Evolutionary conservation across 495 filamentous ascomycete species (phyloP), one percentile per base, ranked within the genome.

Genomic region (Penicillium odoratum): DNA sequence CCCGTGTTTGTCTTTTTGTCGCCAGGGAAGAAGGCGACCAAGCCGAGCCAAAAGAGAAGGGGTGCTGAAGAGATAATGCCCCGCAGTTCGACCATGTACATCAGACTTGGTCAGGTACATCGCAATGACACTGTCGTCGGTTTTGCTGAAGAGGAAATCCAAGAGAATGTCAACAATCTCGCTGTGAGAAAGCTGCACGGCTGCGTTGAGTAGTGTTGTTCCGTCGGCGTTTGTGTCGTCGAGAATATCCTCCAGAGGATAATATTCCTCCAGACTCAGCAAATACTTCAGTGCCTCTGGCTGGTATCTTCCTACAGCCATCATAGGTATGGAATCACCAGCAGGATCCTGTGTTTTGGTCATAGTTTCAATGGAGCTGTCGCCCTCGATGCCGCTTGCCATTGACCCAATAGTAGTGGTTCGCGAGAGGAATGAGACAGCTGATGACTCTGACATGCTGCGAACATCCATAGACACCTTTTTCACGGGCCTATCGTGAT

Each of bases 61-160:
- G 4, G 90, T 86, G 68, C 93, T 91, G 75, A 98, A 99, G n/a
- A 99, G 77, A 67, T 98, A 99, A 72, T 99, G 95, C 3, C 86
- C 93, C 42, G 89, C 86, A 42, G 92, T 96, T 38, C 95, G 86
- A 30, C 94, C 95, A 71, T 91, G 85, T 40, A 78, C 84, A 66
- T 99, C 95, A 55, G 92, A 85, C 55, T 82, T 78, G 26, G 81
- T 76, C 56, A 98, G 73, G 69, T 98, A 98, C 6, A 74, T 69
- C 9, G 68, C 68, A 51, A 91, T 71, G 16, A 78, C 70, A 51
- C 78, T 70, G n/a, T 79, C 67, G 46, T 83, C 78, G 30, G 76
- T 67, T 29, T 77, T 74, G 56, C 76, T 72, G 43, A 85, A 79
- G 13, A 92, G 69, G 51, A 84, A 87, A 58, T 88, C 81, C 11